Base-by-base conservation (phyloP, 345 rosid genomes). In the Pistacia vera region DNA sequence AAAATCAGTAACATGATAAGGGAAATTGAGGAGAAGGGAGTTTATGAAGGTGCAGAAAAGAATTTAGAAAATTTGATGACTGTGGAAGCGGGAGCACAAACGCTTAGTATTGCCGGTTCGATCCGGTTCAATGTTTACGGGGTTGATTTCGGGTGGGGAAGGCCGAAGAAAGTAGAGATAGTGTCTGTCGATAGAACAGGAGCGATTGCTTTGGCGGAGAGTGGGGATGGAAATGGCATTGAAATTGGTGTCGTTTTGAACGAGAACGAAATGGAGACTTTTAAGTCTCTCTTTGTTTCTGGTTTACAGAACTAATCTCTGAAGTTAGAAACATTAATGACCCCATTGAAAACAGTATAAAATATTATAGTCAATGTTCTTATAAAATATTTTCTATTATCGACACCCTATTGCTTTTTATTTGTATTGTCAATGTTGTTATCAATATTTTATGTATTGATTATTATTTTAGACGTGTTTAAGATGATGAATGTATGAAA, bases 171-270 rank as follows among this genome's bases (percentile, higher is more conserved):
- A 52, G 57, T 52, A 52, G 57, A 77, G 69, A 14, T 72, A 6
- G 76, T 70, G 25, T 83, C 85, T 2, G 66, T 83, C 0, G 83
- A 88, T 52, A 56, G 25, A 3, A 41, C 46, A 5, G 69, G 70
- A 2, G 66, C 75, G 0, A 41, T 87, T 8, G 60, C 74, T 7
- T 4, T 85, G 11, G 52, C 33, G 1, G 83, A 85, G 59, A 54
- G 82, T 14, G 58, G 79, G 58, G 76, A 83, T 25, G 86, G 74
- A n/a, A 70, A 25, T 2, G 82, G 83, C 0, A 44, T 83, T 38
- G 87, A 85, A 76, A 25, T 85, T 18, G 88, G 83, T 10, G 56
- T 85, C 75, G 75, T 82, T 0, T 54, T 83, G 5, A 7, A 60
- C 1, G 66, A 30, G 70, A 25, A 17, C 12, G n/a, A 54, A 10